These are phyloP conservation scores for Asparagopsis taxiformis DNA, from an alignment of 31 red algal species.

Conservation along the genomic window DNA sequence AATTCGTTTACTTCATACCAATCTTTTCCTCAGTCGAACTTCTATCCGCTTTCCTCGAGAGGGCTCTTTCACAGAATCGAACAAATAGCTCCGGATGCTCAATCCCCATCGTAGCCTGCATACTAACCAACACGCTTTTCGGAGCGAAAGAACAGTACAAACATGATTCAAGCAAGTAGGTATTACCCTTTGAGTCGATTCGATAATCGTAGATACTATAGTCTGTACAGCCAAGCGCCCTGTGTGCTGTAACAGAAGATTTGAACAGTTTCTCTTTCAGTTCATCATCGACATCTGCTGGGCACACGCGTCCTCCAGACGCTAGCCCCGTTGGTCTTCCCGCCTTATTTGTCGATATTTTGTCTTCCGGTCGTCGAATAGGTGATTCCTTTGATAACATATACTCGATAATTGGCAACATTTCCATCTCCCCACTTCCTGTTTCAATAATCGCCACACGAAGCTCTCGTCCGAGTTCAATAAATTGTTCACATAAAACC, in stretches of 20 bases:
- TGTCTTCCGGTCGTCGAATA: slow-evolving; percentile 36
- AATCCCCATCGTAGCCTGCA: slow-evolving; percentile 31
- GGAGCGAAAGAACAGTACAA: slow-evolving; percentile 77
- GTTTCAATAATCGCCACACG: slow-evolving; percentile 65
- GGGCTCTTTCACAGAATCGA: not conserved
- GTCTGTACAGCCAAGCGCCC: slow-evolving; percentile 57
- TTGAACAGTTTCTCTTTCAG: slow-evolving; percentile 43
- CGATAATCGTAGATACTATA: slow-evolving; percentile 82
- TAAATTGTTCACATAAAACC: slow-evolving; percentile 71
- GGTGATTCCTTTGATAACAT: slow-evolving; percentile 46
- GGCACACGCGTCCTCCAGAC: slow-evolving; percentile 7
- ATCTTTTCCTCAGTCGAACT: not conserved
- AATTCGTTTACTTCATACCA: slow-evolving; percentile 10
- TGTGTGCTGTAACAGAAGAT: slow-evolving; percentile 37
- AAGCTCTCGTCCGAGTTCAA: slow-evolving; percentile 57
- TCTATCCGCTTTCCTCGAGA: not conserved
- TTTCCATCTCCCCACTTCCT: slow-evolving; percentile 42
- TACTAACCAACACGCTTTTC: slow-evolving; percentile 54
- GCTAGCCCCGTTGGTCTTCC: not conserved
- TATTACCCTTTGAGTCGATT: slow-evolving; percentile 44
- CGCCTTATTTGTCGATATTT: slow-evolving; percentile 16
- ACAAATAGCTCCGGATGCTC: slow-evolving; percentile 1
- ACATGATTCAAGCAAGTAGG: slow-evolving; percentile 73
- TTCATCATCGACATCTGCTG: slow-evolving; percentile 33
- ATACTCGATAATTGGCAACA: slow-evolving; percentile 75